phyloP scores from a whole-genome alignment of 1,284 basidiomycete genomes.

The Cryptococcus sp. region DNA sequence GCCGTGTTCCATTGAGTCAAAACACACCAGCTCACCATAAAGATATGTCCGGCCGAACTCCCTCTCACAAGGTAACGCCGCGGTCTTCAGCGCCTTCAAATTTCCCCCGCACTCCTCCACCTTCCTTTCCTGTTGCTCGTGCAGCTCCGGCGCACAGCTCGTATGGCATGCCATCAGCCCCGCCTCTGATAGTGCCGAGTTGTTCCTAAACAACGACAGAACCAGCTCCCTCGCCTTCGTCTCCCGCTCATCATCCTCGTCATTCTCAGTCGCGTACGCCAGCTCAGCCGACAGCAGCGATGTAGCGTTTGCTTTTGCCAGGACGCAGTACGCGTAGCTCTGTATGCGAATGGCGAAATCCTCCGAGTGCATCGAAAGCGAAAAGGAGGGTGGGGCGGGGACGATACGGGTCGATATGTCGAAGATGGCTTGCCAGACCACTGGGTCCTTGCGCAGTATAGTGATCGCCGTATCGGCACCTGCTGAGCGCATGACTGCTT shows the following conservation, averaged over 20 bases:
- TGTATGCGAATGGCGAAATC: constrained; percentile 40
- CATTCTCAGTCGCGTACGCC: constrained; percentile 23
- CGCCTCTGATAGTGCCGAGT: constrained; percentile 38
- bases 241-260: constrained; percentile 24
- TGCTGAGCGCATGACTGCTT: constrained; percentile 55
- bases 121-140: constrained; percentile 27
- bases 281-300: constrained; percentile 37
- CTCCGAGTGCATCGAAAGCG: constrained; percentile 33
- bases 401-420: constrained; percentile 35
- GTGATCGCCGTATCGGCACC: constrained; percentile 23
- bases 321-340: constrained; percentile 62
- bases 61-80: constrained; percentile 63
- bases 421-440: constrained; percentile 40
- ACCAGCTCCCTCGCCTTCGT: constrained; percentile 34
- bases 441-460: constrained; percentile 22
- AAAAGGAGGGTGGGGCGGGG: constrained; percentile 34
- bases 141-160: constrained; percentile 38
- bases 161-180: constrained; percentile 28
- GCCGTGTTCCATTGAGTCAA: neutral
- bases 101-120: constrained; percentile 35
- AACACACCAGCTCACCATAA: constrained; percentile 52
- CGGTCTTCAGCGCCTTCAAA: constrained; percentile 56
- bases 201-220: constrained; percentile 41
- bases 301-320: constrained; percentile 43
- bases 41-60: constrained; percentile 76